Evolutionary conservation across 2,329 filamentous ascomycete species (phyloP), one percentile per base, ranked within the genome.

Genomic region (Penicillium brasilianum): DNA sequence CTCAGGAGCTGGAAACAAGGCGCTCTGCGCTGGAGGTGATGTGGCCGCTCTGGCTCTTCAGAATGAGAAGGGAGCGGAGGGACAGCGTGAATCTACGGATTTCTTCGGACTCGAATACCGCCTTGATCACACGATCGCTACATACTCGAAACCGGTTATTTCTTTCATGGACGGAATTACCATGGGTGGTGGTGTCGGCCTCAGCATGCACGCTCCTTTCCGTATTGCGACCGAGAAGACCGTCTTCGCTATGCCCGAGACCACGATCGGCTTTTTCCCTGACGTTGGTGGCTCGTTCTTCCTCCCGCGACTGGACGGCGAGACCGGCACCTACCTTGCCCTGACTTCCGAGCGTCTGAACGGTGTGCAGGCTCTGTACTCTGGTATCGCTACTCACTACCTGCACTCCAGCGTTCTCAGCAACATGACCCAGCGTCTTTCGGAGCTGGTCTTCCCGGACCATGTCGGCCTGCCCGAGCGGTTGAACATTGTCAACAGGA

Each of bases 211-310:
- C 78, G 94, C 95, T 2, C 96, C 95, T 3, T 94, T 99, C 84
- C 86, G 95, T 62, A 96, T 99, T 74, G 95, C 95, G 39, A 99
- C 95, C 2, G 95, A 99, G 80, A 90, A 90, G 74, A 99, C 95
- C 6, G 81, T 96, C 51, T 98, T 99, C 72, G 93, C 96, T 69
- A 99, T 99, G 95, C 95, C 95, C 32, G 95, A 99, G 81, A 99
- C 95, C 4, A 96, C 88, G 9, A 99, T 99, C 73, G 95, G 95
- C 41, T 97, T 98, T 84, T 99, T 99, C 84, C 95, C 96, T 7
- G 96, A 99, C 73, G 95, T 99, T 52, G 95, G 95, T 63, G 96
- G 90, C 34, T 96, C 92, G 11, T 99, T 98, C 83, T 98, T 98
- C 84, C 83, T 99, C 57, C 92, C 95, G 16, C 86, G 93, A 65